These are phyloP conservation scores for Beauveria sp. DNA, from an alignment of 2,329 filamentous ascomycete species.

Conservation along the genomic window DNA sequence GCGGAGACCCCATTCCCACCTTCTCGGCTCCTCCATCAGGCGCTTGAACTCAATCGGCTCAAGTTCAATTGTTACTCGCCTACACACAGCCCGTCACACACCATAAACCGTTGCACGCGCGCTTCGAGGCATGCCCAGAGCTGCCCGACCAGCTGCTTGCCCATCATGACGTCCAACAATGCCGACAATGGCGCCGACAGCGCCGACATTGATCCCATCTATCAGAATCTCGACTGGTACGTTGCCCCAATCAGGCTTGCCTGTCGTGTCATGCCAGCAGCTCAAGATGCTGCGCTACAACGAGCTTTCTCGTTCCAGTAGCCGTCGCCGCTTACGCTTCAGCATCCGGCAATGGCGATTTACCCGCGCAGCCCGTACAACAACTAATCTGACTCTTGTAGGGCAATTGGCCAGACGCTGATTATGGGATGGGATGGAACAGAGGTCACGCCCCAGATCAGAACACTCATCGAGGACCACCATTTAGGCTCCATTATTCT, in stretches of 20 bases:
- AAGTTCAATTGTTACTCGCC: not conserved
- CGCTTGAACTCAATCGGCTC: conserved; percentile 4
- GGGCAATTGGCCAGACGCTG: conserved; percentile 68
- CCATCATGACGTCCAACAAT: conserved; percentile 25
- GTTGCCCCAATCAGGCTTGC: conserved; percentile 22
- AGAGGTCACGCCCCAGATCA: conserved; percentile 74
- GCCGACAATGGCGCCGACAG: conserved; percentile 20
- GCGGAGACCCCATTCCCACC: conserved; percentile 1
- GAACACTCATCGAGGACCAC: conserved; percentile 70
- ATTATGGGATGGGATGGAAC: conserved; percentile 85
- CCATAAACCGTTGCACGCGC: conserved; percentile 5
- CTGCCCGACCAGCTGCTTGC: conserved; percentile 6
- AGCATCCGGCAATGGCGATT: not conserved
- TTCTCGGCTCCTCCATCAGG: not conserved
- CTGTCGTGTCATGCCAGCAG: not conserved
- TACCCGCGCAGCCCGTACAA: not conserved
- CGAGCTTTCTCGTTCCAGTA: not conserved
- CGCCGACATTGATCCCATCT: conserved; percentile 49
- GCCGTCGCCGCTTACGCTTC: not conserved
- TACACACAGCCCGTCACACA: not conserved
- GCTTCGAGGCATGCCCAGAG: not conserved
- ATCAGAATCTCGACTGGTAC: conserved; percentile 71
- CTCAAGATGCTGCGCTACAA: not conserved
- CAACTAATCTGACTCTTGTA: conserved; percentile 21
- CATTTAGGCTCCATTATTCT: conserved; percentile 83